Evolutionary conservation across 352 stramenopile species (phyloP).

Genomic region (Pythium sp.): DNA sequence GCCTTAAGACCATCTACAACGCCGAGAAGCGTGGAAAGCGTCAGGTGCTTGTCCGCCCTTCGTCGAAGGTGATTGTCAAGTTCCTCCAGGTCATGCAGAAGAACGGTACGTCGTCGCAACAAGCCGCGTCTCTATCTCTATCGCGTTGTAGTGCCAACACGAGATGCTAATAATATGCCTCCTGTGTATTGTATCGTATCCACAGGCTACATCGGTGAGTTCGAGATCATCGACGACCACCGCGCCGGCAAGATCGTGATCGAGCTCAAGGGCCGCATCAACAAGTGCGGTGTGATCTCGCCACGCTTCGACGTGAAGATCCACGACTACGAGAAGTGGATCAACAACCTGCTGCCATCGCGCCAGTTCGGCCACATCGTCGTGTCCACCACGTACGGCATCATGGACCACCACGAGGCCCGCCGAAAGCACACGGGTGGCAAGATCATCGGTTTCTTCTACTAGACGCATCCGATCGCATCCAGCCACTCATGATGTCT

Average conservation of each 20-base stretch:
- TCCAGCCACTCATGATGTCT: neutral
- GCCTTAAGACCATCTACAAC: constrained; percentile 99
- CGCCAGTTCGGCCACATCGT: constrained; percentile 99
- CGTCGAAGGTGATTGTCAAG: constrained; percentile 99
- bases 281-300: constrained; percentile 99
- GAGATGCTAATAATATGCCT: neutral
- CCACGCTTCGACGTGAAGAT: constrained; percentile 98
- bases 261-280: constrained; percentile 98
- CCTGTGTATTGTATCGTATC: neutral
- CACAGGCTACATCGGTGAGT: constrained; percentile 99
- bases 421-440: constrained; percentile 99
- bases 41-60: constrained; percentile 98
- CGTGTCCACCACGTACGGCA: constrained; percentile 86
- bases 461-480: constrained; percentile 69
- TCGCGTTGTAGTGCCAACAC: neutral
- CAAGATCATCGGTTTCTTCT: constrained; percentile 99
- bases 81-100: constrained; percentile 99
- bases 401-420: constrained; percentile 93
- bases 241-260: constrained; percentile 99
- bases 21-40: constrained; percentile 99
- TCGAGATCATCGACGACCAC: constrained; percentile 99
- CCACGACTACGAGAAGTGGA: constrained; percentile 99
- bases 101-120: constrained; percentile 83
- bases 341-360: constrained; percentile 98
- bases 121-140: neutral